Base-by-base conservation (phyloP, 805 yeast genomes). In the Ogataea kodamae region DNA sequence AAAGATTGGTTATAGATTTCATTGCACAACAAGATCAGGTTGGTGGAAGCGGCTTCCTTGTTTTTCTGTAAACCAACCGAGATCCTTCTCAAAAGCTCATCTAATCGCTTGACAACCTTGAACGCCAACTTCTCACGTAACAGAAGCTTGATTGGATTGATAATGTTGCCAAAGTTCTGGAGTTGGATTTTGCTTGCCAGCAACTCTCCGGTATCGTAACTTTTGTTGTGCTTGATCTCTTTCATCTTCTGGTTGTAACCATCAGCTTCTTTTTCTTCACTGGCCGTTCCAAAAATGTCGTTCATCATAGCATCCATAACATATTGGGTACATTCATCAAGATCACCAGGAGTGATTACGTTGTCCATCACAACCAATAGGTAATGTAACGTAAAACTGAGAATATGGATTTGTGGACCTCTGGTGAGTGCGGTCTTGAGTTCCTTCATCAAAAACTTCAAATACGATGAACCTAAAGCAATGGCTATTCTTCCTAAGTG, bases 221-320 rank as follows among this genome's bases (percentile, higher is more conserved):
- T 81, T 61, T 87, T 87, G 52, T 85, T 86, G 45, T 77, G 80
- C 55, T 87, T 89, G 21, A 92, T 90, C 64, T 90, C 98, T 49
- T 82, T 84, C 78, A 88, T 84, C 42, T 80, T 78, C 18, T 85
- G 79, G 33, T 74, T 74, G 52, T 92, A 90, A 12, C 88, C 96
- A 42, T 88, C 97, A 5, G 92, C 89, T 45, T 92, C 97, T 55
- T 92, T 90, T 52, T 92, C 97, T 52, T 81, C 82, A 21, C 96
- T 95, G 3, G 95, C 84, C 7, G 81, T 73, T 15, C 98, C 98
- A 58, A 92, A 89, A 4, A 78, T 72, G 52, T 90, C 96, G 52
- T 88, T 95, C 96, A 90, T 90, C 14, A 89, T 68, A 10, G 87
- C 66, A 14, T 75, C 78, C 46, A 81, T 78, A 9, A 89, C 61